Evolutionary conservation across 1,284 basidiomycete species (phyloP).

Genomic region (Naganishia sp.): DNA sequence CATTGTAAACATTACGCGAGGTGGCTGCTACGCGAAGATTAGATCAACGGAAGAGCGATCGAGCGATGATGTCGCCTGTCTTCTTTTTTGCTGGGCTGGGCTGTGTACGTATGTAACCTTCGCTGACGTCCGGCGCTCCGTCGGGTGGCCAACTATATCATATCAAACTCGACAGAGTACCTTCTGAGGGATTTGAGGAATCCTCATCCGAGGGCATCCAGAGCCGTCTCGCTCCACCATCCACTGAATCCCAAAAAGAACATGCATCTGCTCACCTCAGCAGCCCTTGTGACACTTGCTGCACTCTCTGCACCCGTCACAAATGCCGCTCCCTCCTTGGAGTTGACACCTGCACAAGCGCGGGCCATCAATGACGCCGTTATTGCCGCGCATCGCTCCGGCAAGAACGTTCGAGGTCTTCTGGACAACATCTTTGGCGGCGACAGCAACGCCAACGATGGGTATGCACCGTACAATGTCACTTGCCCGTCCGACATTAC

Average conservation of each 20-base stretch:
- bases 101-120: no score
- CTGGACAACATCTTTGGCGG: conserved; percentile 31
- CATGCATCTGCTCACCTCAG: conserved; percentile 15
- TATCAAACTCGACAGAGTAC: no score
- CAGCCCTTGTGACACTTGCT: not conserved
- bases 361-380: conserved; percentile 21
- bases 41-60: no score
- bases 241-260: not conserved
- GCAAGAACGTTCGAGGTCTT: conserved; percentile 16
- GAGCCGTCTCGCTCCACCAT: no score
- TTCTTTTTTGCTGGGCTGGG: no score
- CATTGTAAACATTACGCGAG: no score
- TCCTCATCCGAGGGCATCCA: no score
- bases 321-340: conserved; percentile 11
- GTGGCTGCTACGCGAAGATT: no score
- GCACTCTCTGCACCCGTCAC: not conserved
- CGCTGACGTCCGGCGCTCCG: no score
- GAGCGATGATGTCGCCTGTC: no score
- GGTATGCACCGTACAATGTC: conserved; percentile 49
- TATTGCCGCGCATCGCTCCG: conserved; percentile 13
- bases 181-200: no score
- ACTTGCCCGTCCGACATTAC: conserved; percentile 45
- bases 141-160: no score
- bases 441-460: conserved; percentile 27
- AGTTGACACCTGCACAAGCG: conserved; percentile 23